phyloP scores from a whole-genome alignment of 2,329 filamentous ascomycete genomes.

The Cladosporium oxysporum region DNA sequence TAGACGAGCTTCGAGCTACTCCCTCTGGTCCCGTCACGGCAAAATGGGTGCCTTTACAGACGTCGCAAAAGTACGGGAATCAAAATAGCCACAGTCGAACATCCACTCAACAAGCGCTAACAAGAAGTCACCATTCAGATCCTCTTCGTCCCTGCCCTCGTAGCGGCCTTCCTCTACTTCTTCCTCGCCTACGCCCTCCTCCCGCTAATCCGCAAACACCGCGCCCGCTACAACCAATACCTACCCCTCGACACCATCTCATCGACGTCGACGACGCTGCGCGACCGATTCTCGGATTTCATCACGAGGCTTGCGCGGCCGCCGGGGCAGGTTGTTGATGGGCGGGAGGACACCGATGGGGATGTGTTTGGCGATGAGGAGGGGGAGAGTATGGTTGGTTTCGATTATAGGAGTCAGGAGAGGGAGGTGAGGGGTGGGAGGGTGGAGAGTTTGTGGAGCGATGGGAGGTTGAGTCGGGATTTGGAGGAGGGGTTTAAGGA shows the following conservation, averaged over 20 bases:
- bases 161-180: conserved; percentile 46
- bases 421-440: conserved; percentile 34
- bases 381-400: conserved; percentile 51
- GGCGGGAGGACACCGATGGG: conserved; percentile 26
- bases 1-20: background rate
- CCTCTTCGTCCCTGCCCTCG: conserved; percentile 48
- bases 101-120: background rate
- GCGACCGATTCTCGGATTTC: conserved; percentile 39
- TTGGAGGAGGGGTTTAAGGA: conserved; percentile 75
- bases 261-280: conserved; percentile 31
- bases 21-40: too few species aligned
- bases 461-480: conserved; percentile 72
- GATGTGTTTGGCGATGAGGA: conserved; percentile 48
- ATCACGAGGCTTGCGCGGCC: conserved; percentile 38
- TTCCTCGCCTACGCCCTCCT: conserved; percentile 44
- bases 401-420: conserved; percentile 39
- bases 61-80: conserved; percentile 1
- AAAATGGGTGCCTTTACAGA: conserved; percentile 15
- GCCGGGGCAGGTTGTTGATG: conserved; percentile 33
- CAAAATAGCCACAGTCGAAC: background rate
- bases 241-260: conserved; percentile 38
- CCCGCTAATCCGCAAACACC: conserved; percentile 47
- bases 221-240: conserved; percentile 48
- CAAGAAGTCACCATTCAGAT: conserved; percentile 35
- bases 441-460: conserved; percentile 48